A percentile compares a stretch with the other conserved stretches of the same genome.
These are phyloP conservation scores for Alternaria longipes DNA, from an alignment of 2,329 filamentous ascomycete genomes.

Conservation along the genomic window DNA sequence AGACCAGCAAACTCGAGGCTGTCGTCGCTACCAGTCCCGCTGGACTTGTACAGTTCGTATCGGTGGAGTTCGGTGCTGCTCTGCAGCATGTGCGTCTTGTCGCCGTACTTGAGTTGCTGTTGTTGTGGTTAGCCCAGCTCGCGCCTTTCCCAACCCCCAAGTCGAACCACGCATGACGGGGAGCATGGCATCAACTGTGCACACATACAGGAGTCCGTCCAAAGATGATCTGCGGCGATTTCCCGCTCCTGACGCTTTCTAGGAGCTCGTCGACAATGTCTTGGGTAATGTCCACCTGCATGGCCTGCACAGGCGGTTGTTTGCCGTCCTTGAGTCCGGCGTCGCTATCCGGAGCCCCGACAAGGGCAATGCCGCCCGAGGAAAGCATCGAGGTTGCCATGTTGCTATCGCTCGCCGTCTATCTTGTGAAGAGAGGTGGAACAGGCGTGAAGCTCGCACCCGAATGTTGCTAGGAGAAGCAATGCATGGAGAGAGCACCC, in stretches of 20 bases:
- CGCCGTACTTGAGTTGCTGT: constrained; percentile 65
- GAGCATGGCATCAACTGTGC: constrained; percentile 18
- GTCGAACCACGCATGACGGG: constrained; percentile 17
- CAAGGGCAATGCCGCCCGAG: constrained; percentile 48
- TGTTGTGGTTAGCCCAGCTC: constrained; percentile 42
- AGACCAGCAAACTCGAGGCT: constrained; percentile 64
- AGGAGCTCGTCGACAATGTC: constrained; percentile 54
- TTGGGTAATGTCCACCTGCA: constrained; percentile 54
- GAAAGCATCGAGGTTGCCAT: constrained; percentile 45
- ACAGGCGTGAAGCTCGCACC: constrained; percentile 49
- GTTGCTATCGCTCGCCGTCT: constrained; percentile 23
- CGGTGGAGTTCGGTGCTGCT: constrained; percentile 63
- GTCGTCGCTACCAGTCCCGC: constrained; percentile 42
- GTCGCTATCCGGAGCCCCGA: constrained; percentile 51
- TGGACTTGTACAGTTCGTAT: constrained; percentile 66
- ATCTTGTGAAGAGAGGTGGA: constrained; percentile 28
- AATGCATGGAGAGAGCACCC: constrained; percentile 54
- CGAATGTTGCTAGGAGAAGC: constrained; percentile 46
- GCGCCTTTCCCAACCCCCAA: constrained; percentile 23
- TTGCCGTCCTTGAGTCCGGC: constrained; percentile 44
- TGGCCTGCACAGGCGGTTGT: constrained; percentile 48
- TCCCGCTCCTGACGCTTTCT: constrained; percentile 48
- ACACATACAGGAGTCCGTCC: constrained; percentile 53
- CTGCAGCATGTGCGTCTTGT: constrained; percentile 64
- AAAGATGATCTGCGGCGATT: constrained; percentile 51